Evolutionary conservation across 2,329 filamentous ascomycete genomes (phyloP).

Genomic region (Xylaria multiplex): DNA sequence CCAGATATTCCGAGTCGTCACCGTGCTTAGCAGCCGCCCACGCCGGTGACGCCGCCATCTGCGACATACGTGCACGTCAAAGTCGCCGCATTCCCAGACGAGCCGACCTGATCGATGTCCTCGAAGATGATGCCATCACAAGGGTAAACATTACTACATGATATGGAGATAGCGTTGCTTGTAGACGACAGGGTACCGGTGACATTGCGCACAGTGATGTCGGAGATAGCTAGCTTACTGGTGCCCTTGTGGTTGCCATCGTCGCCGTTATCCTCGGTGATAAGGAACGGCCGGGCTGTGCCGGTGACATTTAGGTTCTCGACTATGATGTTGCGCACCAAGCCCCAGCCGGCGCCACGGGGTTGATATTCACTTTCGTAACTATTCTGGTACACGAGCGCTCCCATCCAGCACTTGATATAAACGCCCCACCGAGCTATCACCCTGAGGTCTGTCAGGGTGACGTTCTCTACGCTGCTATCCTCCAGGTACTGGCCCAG

Average conservation of each 20-base stretch:
- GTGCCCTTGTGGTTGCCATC: conserved; percentile 60
- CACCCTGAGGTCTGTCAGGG: conserved; percentile 57
- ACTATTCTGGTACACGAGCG: conserved; percentile 54
- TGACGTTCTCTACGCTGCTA: conserved; percentile 60
- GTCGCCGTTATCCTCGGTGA: conserved; percentile 60
- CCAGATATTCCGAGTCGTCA: too few relatives aligned
- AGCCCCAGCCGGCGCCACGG: conserved; percentile 64
- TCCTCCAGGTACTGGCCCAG: conserved; percentile 67
- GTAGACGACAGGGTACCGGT: conserved; percentile 56
- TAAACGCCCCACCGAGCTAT: conserved; percentile 62
- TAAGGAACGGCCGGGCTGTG: conserved; percentile 54
- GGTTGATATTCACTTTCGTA: conserved; percentile 62
- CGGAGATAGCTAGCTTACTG: conserved; percentile 60
- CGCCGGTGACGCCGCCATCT: conserved; percentile 11
- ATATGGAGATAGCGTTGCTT: conserved; percentile 54
- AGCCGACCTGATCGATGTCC: conserved; percentile 16
- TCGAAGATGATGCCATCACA: conserved; percentile 50
- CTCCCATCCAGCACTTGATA: conserved; percentile 67
- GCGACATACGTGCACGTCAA: conserved; percentile 11
- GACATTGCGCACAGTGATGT: conserved; percentile 62
- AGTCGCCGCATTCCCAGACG: neutral
- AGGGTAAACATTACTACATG: conserved; percentile 59
- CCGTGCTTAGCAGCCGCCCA: conserved; percentile 14
- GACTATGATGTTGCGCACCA: conserved; percentile 60
- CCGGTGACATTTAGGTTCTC: conserved; percentile 61